These are phyloP conservation scores for Gastrolobium villosum DNA, from an alignment of 306 rosid genomes.

Conservation along the genomic window DNA sequence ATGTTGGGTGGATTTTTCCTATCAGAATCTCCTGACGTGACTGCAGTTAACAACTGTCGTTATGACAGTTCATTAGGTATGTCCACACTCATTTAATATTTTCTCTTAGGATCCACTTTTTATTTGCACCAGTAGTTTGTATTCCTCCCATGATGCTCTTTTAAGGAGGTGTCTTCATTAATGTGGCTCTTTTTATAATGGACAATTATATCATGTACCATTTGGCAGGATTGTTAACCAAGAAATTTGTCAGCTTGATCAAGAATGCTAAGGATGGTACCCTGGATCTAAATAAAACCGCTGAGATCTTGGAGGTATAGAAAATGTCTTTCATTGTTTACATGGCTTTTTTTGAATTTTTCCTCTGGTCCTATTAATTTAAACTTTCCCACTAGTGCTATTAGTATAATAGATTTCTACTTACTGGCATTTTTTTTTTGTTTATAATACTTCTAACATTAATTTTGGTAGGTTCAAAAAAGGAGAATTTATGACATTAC, in stretches of 20 bases:
- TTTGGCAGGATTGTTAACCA: conserved; percentile 83
- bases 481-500: conserved; percentile 91
- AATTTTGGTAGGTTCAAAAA: conserved; percentile 73
- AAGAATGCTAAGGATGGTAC: conserved; percentile 74
- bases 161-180: conserved; percentile 24
- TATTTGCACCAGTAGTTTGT: not conserved
- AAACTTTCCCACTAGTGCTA: not conserved
- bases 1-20: conserved; percentile 28
- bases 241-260: conserved; percentile 75
- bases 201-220: conserved; percentile 33
- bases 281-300: conserved; percentile 78
- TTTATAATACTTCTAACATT: conserved; percentile 32
- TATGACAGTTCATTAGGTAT: conserved; percentile 89
- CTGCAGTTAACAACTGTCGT: conserved; percentile 64
- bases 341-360: conserved; percentile 2
- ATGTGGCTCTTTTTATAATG: conserved; percentile 31
- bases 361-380: not conserved
- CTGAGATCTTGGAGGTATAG: conserved; percentile 74
- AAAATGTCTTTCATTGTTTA: conserved; percentile 30
- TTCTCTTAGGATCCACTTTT: conserved; percentile 11
- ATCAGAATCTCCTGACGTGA: conserved; percentile 51
- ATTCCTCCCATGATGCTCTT: not conserved
- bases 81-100: conserved; percentile 35
- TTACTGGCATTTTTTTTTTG: not conserved
- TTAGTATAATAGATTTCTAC: conserved; percentile 16